Percentiles rank a stretch among this genome's conserved stretches.
These are phyloP conservation scores for Carex cristatella DNA, from an alignment of 176 grass and related monocot species.

Conservation along the genomic window DNA sequence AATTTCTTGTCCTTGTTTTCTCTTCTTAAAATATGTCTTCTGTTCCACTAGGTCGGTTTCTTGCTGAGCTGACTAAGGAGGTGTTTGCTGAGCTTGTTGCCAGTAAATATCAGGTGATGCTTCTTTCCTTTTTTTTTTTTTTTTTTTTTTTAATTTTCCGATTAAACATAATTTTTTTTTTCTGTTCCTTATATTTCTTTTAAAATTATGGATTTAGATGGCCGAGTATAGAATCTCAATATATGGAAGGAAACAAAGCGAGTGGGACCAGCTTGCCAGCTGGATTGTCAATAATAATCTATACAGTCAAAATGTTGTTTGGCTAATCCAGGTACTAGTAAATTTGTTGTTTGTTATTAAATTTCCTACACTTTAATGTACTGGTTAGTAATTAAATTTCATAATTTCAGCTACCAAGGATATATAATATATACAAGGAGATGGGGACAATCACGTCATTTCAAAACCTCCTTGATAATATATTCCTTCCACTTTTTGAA, in stretches of 20 bases:
- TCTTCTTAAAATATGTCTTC: slow-evolving; percentile 13
- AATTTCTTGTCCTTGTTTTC: background rate
- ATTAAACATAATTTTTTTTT: background rate
- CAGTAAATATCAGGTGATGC: slow-evolving; percentile 90
- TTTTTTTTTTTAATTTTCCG: background rate
- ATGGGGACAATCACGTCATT: slow-evolving; percentile 95
- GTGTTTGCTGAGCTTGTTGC: slow-evolving; percentile 87
- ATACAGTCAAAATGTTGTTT: slow-evolving; percentile 94
- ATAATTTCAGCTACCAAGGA: slow-evolving; percentile 68
- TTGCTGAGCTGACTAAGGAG: slow-evolving; percentile 85
- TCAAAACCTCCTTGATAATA: slow-evolving; percentile 91
- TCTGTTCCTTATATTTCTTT: background rate
- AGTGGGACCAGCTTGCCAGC: slow-evolving; percentile 97
- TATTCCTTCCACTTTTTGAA: slow-evolving; percentile 95
- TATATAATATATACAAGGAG: slow-evolving; percentile 95
- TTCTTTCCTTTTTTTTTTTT: slow-evolving; percentile 16
- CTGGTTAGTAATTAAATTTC: background rate
- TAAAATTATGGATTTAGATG: slow-evolving; percentile 42
- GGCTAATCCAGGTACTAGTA: slow-evolving; percentile 79
- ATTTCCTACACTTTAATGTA: background rate
- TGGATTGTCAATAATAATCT: slow-evolving; percentile 98
- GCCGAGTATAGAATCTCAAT: slow-evolving; percentile 92
- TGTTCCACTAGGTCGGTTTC: slow-evolving; percentile 57
- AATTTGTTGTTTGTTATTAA: background rate
- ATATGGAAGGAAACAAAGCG: slow-evolving; percentile 97